Percentiles rank a stretch among this genome's conserved stretches.
These are phyloP conservation scores for Ophiocordyceps robertsii DNA, from an alignment of 2,329 filamentous ascomycete genomes.

Conservation along the genomic window DNA sequence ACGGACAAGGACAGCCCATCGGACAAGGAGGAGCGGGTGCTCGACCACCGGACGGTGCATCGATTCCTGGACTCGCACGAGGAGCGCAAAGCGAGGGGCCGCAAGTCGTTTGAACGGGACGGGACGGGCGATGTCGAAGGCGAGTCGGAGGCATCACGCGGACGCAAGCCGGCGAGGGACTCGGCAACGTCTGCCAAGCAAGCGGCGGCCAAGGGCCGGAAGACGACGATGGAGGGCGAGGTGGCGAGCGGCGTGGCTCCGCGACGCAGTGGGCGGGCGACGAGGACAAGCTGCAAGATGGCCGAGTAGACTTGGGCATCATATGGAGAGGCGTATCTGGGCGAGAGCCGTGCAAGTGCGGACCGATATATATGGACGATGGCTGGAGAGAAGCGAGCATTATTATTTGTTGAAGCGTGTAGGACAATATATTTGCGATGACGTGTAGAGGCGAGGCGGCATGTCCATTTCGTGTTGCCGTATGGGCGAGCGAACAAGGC, in stretches of 20 bases:
- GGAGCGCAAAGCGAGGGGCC: conserved; percentile 42
- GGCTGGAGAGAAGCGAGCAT: too few relatives aligned
- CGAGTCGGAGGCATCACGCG: background rate
- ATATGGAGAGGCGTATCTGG: background rate
- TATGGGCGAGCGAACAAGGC: too few relatives aligned
- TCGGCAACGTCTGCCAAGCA: background rate
- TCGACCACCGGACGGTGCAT: conserved; percentile 80
- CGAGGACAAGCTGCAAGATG: conserved; percentile 19
- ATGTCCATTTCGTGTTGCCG: too few relatives aligned
- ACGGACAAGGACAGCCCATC: conserved; percentile 65
- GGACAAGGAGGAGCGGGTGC: conserved; percentile 58
- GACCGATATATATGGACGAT: too few relatives aligned
- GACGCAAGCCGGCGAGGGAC: conserved; percentile 1
- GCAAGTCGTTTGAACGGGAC: conserved; percentile 9
- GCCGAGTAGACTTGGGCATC: background rate
- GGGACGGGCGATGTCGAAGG: background rate
- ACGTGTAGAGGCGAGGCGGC: too few relatives aligned
- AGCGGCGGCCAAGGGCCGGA: background rate
- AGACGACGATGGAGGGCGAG: background rate
- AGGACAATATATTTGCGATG: too few relatives aligned
- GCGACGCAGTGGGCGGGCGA: conserved; percentile 20
- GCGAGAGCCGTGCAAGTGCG: too few relatives aligned
- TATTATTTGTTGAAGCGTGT: too few relatives aligned
- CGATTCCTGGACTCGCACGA: conserved; percentile 65
- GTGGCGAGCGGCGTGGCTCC: conserved; percentile 4